Percentiles rank a stretch among this genome's conserved stretches.
phyloP scores from a whole-genome alignment of 1,284 basidiomycete species.

The Cutaneotrichosporon cyanovorans region DNA sequence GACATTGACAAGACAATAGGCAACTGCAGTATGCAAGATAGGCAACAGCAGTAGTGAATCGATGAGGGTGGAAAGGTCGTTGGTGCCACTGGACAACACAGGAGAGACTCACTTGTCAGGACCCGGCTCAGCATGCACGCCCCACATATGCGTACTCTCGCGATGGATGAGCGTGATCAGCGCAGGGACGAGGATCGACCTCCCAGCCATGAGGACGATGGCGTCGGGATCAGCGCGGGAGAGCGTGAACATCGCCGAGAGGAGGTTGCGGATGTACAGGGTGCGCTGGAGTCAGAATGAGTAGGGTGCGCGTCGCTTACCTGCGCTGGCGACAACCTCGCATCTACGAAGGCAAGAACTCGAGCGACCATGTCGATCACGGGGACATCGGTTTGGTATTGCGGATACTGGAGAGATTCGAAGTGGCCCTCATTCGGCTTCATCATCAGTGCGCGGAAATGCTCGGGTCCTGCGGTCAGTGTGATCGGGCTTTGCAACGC shows the following conservation, averaged over 20 bases:
- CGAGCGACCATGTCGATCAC: constrained; percentile 22
- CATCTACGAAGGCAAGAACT: constrained; percentile 10
- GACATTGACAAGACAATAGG: too few relatives aligned
- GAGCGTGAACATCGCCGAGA: constrained; percentile 25
- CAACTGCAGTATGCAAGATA: too few relatives aligned
- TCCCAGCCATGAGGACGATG: constrained; percentile 29
- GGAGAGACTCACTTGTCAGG: too few relatives aligned
- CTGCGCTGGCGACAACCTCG: background rate
- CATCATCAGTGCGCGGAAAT: constrained; percentile 25
- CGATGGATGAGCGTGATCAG: constrained; percentile 28
- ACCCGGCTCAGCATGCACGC: constrained; percentile 19
- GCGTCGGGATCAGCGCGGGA: constrained; percentile 28
- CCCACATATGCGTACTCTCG: constrained; percentile 28
- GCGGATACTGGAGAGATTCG: too few relatives aligned
- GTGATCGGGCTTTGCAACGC: constrained; percentile 4
- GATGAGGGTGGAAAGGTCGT: too few relatives aligned
- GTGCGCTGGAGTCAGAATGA: background rate
- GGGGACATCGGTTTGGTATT: constrained; percentile 3
- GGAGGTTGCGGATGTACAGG: constrained; percentile 9
- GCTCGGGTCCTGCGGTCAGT: background rate
- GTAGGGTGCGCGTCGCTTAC: too few relatives aligned
- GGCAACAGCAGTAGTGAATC: too few relatives aligned
- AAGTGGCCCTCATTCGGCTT: too few relatives aligned
- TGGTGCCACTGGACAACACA: too few relatives aligned
- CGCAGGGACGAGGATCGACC: constrained; percentile 26